Conservation (phyloP, 495 filamentous ascomycete species). For the Rusavskia elegans region DNA sequence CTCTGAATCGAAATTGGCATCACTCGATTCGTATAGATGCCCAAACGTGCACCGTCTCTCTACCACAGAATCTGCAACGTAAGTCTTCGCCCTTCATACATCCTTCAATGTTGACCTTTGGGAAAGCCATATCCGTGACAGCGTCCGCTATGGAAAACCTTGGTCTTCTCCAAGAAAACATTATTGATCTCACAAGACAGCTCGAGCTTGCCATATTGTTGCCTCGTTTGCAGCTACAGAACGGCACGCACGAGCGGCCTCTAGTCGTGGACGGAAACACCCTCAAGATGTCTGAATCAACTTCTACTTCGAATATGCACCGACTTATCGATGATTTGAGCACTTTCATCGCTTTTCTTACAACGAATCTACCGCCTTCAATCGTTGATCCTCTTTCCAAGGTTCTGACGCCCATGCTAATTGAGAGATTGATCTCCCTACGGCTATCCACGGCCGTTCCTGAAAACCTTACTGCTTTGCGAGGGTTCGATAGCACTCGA, state of each 20-base stretch:
- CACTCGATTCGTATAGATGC: not conserved
- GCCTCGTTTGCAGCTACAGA: conserved; percentile 13
- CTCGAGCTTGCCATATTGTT: conserved; percentile 18
- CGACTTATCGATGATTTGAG: conserved; percentile 43
- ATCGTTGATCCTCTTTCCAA: conserved; percentile 46
- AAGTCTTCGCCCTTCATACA: not conserved
- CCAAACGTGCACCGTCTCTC: not conserved
- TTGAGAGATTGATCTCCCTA: conserved; percentile 44
- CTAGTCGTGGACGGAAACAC: conserved; percentile 14
- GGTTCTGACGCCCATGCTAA: conserved; percentile 48
- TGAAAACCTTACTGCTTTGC: conserved; percentile 48
- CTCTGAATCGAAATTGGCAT: not conserved
- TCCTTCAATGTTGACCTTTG: not conserved
- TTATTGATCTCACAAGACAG: conserved; percentile 13
- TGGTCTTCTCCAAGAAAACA: conserved; percentile 10
- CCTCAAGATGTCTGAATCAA: conserved; percentile 8
- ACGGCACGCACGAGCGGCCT: conserved; percentile 8
- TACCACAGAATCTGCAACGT: not conserved
- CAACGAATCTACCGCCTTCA: conserved; percentile 43
- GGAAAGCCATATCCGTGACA: conserved; percentile 8
- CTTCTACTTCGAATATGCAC: conserved; percentile 3
- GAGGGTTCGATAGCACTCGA: conserved; percentile 50
- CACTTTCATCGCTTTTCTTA: conserved; percentile 47
- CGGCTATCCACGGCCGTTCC: conserved; percentile 72
- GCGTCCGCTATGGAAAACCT: conserved; percentile 16